Evolutionary conservation across 192 early-diverging fungal species (phyloP).

Genomic region (Backusella psychrophila): DNA sequence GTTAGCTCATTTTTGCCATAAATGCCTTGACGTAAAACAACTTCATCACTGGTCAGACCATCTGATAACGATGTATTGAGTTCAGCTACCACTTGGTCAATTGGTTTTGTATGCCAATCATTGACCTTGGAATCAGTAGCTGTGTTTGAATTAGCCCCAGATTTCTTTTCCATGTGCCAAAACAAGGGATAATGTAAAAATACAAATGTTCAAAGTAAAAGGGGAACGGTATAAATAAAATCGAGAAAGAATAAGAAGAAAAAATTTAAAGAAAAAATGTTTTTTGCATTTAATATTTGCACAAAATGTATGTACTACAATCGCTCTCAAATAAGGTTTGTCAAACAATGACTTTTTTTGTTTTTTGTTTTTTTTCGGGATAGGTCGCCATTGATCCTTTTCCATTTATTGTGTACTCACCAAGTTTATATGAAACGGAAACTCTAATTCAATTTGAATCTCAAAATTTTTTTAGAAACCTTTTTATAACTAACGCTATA

Average conservation of each 20-base stretch:
- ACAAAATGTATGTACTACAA: not conserved
- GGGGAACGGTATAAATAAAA: not conserved
- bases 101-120: constrained; percentile 17
- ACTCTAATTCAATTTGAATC: not conserved
- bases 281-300: not conserved
- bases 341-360: not conserved
- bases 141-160: too few relatives aligned
- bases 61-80: not conserved
- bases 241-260: not conserved
- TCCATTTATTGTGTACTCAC: not conserved
- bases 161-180: not conserved
- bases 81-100: not conserved
- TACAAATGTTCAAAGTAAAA: not conserved
- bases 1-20: constrained; percentile 64
- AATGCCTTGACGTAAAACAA: constrained; percentile 33
- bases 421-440: not conserved
- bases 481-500: not conserved
- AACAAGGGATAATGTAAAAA: not conserved
- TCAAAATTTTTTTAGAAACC: not conserved
- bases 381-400: not conserved
- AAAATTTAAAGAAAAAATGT: not conserved
- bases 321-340: not conserved
- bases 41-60: constrained; percentile 46
- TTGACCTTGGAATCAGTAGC: constrained; percentile 64
- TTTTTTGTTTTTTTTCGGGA: not conserved